These are phyloP conservation scores for Malania oleifera DNA, from an alignment of 164 flowering plant genomes.

Conservation along the genomic window DNA sequence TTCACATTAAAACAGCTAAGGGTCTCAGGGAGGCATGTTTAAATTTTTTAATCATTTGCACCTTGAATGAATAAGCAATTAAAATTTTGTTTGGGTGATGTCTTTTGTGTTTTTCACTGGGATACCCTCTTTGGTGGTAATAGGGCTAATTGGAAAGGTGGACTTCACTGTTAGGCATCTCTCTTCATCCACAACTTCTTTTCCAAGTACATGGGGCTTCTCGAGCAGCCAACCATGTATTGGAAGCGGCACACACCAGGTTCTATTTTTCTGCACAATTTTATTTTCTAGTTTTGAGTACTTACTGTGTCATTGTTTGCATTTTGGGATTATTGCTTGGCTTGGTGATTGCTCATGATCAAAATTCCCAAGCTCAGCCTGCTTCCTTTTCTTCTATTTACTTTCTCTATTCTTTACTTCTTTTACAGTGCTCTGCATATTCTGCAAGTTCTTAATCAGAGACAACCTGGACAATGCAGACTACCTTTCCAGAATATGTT, in stretches of 20 bases:
- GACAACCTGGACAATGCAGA: slow-evolving; percentile 89
- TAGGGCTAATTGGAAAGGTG: slow-evolving; percentile 84
- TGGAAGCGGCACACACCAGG: slow-evolving; percentile 54
- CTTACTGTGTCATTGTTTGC: neutral
- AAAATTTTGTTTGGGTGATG: too few species aligned
- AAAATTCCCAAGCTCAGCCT: slow-evolving; percentile 5
- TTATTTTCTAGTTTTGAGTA: neutral
- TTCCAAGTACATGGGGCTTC: slow-evolving; percentile 56
- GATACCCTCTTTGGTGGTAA: slow-evolving; percentile 9
- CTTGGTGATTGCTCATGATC: too few species aligned
- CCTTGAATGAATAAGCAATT: neutral
- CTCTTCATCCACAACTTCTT: slow-evolving; percentile 54
- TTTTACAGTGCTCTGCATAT: slow-evolving; percentile 77
- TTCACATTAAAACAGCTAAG: neutral
- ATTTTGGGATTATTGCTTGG: neutral
- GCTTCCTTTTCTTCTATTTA: slow-evolving; percentile 4
- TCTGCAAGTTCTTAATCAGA: slow-evolving; percentile 64
- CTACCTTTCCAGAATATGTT: slow-evolving; percentile 96
- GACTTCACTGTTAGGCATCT: slow-evolving; percentile 93
- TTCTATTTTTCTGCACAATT: slow-evolving; percentile 11
- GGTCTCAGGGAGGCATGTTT: neutral
- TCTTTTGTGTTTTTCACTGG: neutral
- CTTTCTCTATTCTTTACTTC: neutral
- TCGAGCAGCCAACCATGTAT: slow-evolving; percentile 62
- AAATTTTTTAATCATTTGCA: neutral